Evolutionary conservation across 805 yeast genomes (phyloP).

Genomic region (Lipomyces spencermartinsiae): DNA sequence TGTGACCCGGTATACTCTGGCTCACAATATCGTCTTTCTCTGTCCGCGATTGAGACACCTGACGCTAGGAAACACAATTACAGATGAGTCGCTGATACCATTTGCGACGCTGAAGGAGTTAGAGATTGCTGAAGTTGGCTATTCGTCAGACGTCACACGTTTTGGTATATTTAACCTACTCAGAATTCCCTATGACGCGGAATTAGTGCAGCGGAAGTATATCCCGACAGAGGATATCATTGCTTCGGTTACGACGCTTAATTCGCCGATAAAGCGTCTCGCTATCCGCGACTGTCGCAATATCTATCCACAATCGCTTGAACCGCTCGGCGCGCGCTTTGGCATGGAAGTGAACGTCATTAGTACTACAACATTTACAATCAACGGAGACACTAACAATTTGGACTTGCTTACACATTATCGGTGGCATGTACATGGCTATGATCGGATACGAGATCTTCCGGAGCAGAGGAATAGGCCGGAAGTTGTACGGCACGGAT

Average conservation of each 20-base stretch:
- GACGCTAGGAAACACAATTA: conserved; percentile 23
- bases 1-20: conserved; percentile 8
- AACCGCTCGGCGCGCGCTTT: conserved; percentile 9
- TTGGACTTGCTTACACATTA: conserved; percentile 23
- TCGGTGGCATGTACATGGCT: conserved; percentile 27
- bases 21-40: conserved; percentile 16
- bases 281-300: conserved; percentile 25
- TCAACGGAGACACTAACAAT: conserved; percentile 16
- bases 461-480: conserved; percentile 18
- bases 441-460: conserved; percentile 19
- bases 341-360: conserved; percentile 13
- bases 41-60: conserved; percentile 21
- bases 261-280: conserved; percentile 8
- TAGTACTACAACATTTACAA: conserved; percentile 25
- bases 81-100: conserved; percentile 18
- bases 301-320: conserved; percentile 18
- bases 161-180: conserved; percentile 23
- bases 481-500: conserved; percentile 10
- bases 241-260: not conserved
- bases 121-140: conserved; percentile 9
- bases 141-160: conserved; percentile 22
- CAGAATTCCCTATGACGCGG: conserved; percentile 15
- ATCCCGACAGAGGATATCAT: conserved; percentile 19
- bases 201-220: not conserved
- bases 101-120: conserved; percentile 12